phyloP scores from a whole-genome alignment of 768 basidiomycete genomes.

The Floccularia luteovirens region DNA sequence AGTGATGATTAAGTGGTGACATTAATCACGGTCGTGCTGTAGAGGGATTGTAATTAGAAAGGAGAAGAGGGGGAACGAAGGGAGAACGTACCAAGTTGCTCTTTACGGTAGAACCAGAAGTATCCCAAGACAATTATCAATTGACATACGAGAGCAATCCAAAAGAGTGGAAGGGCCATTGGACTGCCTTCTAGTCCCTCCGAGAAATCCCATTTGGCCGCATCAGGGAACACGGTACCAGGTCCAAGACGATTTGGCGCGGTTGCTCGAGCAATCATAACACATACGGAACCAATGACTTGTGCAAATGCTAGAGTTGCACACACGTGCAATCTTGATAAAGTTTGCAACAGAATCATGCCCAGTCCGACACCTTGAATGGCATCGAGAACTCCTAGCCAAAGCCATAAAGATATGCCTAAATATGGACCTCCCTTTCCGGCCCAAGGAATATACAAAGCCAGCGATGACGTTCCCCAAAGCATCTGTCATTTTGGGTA shows the following conservation, averaged over 20 bases:
- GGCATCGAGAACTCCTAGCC: slow-evolving; percentile 92
- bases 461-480: slow-evolving; percentile 93
- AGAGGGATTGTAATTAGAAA: slow-evolving; percentile 1
- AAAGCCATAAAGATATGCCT: slow-evolving; percentile 86
- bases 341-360: slow-evolving; percentile 80
- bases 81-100: slow-evolving; percentile 67
- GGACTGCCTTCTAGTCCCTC: slow-evolving; percentile 71
- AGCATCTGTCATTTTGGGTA: slow-evolving; percentile 53
- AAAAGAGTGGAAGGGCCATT: slow-evolving; percentile 80
- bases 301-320: slow-evolving; percentile 90
- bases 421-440: slow-evolving; percentile 82
- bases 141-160: slow-evolving; percentile 77
- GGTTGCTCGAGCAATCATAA: slow-evolving; percentile 89
- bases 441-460: slow-evolving; percentile 91
- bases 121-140: slow-evolving; percentile 85
- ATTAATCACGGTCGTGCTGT: slow-evolving; percentile 30
- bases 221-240: slow-evolving; percentile 85
- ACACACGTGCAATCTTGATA: slow-evolving; percentile 91
- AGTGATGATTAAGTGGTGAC: too few relatives aligned
- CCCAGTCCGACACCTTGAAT: slow-evolving; percentile 92
- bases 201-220: slow-evolving; percentile 84
- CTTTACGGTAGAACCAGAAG: slow-evolving; percentile 97
- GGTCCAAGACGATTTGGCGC: slow-evolving; percentile 89
- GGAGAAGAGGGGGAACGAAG: neutral
- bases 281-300: slow-evolving; percentile 82